A percentile compares a stretch with the other conserved stretches of the same genome.
Conservation (phyloP, 805 yeast species). For the Wickerhamiella sergipiensis region DNA sequence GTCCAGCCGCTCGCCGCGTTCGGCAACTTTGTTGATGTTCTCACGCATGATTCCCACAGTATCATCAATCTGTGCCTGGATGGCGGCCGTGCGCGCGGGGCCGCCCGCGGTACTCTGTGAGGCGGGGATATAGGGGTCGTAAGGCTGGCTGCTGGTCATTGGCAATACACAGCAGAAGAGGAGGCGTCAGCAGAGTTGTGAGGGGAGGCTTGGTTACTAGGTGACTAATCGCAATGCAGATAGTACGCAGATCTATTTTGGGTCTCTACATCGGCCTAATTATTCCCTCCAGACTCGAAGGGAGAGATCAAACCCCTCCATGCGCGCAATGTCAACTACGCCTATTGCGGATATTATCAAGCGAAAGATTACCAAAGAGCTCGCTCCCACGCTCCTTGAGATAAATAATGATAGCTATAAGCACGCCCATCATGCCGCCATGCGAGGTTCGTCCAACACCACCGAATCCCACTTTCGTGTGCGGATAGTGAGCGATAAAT, state of each 20-base stretch:
- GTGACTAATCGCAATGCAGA: no score
- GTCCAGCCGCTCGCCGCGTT: constrained; percentile 86
- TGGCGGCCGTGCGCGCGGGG: constrained; percentile 58
- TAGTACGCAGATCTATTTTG: not conserved
- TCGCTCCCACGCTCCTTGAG: constrained; percentile 34
- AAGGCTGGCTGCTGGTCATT: constrained; percentile 67
- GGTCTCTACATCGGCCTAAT: no score
- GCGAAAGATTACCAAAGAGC: constrained; percentile 28
- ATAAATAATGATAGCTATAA: constrained; percentile 73
- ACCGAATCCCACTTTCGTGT: constrained; percentile 75
- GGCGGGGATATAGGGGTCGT: constrained; percentile 73
- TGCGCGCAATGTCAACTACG: constrained; percentile 1
- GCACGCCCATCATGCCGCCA: constrained; percentile 78
- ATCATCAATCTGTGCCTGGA: constrained; percentile 86
- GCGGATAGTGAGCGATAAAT: constrained; percentile 55
- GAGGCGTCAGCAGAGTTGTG: not conserved
- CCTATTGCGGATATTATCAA: constrained; percentile 41
- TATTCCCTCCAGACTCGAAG: no score
- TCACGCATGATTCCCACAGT: constrained; percentile 97
- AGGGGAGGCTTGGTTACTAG: not conserved
- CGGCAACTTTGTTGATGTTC: constrained; percentile 89
- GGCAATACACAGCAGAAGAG: not conserved
- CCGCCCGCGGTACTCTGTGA: constrained; percentile 30
- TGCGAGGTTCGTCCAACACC: constrained; percentile 55
- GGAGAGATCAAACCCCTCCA: not conserved